These are phyloP conservation scores for Backusella tuberculispora DNA, from an alignment of 192 early-diverging fungal genomes.

Conservation along the genomic window DNA sequence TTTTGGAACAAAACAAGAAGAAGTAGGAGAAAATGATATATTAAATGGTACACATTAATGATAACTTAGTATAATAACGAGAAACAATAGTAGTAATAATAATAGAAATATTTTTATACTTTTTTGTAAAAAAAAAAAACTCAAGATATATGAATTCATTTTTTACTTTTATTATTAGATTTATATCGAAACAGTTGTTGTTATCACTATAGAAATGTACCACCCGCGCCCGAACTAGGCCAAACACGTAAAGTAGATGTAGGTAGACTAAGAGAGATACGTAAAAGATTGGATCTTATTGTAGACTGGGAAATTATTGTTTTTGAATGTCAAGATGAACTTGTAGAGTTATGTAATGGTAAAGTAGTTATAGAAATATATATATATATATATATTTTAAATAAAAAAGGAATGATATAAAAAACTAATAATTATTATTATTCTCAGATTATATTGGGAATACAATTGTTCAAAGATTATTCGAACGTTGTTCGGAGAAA, in stretches of 20 bases:
- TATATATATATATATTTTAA: conserved; percentile 3
- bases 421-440: conserved; percentile 41
- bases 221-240: conserved; percentile 68
- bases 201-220: conserved; percentile 55
- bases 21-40: neutral
- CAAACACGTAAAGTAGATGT: conserved; percentile 76
- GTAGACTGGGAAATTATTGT: conserved; percentile 79
- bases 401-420: neutral
- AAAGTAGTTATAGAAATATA: conserved; percentile 20
- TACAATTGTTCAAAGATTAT: conserved; percentile 88
- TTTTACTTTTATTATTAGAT: conserved; percentile 8
- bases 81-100: neutral
- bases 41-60: conserved; percentile 16
- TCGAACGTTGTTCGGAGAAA: conserved; percentile 75
- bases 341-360: conserved; percentile 89
- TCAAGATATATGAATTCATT: too few species aligned
- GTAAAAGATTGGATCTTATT: conserved; percentile 83
- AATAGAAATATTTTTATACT: neutral
- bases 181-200: neutral
- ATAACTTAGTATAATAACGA: neutral
- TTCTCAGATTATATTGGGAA: conserved; percentile 88
- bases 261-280: conserved; percentile 81
- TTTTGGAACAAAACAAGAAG: conserved; percentile 45
- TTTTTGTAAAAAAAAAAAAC: neutral
- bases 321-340: conserved; percentile 78